Percentiles rank a stretch among this genome's conserved stretches.
These are phyloP conservation scores for Magnolia sinica DNA, from an alignment of 164 flowering plant species.

Conservation along the genomic window DNA sequence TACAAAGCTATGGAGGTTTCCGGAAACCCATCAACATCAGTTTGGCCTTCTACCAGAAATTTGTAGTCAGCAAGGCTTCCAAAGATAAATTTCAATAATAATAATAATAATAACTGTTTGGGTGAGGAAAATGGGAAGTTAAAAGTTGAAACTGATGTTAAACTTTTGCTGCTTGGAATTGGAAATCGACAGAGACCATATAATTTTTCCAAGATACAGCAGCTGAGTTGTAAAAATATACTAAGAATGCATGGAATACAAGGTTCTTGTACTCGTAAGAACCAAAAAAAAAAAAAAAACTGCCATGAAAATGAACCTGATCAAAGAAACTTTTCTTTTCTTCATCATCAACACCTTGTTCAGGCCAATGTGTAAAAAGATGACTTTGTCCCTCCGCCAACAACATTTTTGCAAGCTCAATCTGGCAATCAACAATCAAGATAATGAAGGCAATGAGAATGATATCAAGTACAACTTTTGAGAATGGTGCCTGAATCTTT, in stretches of 20 bases:
- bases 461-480: not conserved
- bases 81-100: not conserved
- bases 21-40: not conserved
- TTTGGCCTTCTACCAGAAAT: not conserved
- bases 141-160: not conserved
- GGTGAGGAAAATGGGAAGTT: not conserved
- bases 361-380: constrained; percentile 77
- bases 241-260: not conserved
- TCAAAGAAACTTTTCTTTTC: constrained; percentile 63
- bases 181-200: not conserved
- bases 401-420: constrained; percentile 67
- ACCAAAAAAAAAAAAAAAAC: not conserved
- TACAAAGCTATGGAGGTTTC: not conserved
- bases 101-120: not conserved
- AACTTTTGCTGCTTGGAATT: not conserved
- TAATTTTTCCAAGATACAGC: not conserved
- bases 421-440: constrained; percentile 29
- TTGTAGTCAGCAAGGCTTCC: not conserved
- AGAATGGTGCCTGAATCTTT: not conserved
- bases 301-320: constrained; percentile 44
- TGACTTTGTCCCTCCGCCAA: constrained; percentile 72
- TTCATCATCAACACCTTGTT: constrained; percentile 70
- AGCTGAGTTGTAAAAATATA: not conserved
- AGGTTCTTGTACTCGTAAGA: not conserved
- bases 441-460: not conserved